These are phyloP conservation scores for Talaromyces proteolyticus DNA, from an alignment of 495 filamentous ascomycete species.

Conservation along the genomic window DNA sequence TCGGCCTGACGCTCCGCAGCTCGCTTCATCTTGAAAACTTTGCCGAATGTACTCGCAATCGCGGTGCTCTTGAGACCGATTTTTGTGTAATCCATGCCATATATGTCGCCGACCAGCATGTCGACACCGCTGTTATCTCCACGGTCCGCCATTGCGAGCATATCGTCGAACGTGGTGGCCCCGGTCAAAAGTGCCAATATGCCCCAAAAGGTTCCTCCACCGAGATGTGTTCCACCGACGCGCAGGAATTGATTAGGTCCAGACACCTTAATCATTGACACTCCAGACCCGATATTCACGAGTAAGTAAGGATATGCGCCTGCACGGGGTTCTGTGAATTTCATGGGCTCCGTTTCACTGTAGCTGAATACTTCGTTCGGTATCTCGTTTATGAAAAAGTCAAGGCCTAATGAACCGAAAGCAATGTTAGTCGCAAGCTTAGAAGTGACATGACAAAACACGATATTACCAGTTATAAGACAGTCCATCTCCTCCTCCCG, in stretches of 20 bases:
- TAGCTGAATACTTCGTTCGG: slow-evolving; percentile 96
- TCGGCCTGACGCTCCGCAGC: slow-evolving; percentile 71
- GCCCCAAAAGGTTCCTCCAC: slow-evolving; percentile 95
- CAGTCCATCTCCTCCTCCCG: slow-evolving; percentile 99
- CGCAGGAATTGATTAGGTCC: slow-evolving; percentile 79
- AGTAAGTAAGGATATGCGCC: slow-evolving; percentile 94
- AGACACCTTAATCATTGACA: slow-evolving; percentile 97
- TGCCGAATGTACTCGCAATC: slow-evolving; percentile 94
- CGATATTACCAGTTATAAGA: slow-evolving; percentile 75
- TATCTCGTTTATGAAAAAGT: slow-evolving; percentile 98
- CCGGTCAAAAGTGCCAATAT: slow-evolving; percentile 85
- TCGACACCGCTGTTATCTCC: slow-evolving; percentile 92
- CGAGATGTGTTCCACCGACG: slow-evolving; percentile 90
- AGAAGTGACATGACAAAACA: not conserved
- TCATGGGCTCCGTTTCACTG: slow-evolving; percentile 79
- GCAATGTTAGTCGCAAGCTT: no score
- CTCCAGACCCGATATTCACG: slow-evolving; percentile 98
- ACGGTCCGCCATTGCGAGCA: slow-evolving; percentile 87
- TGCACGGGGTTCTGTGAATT: slow-evolving; percentile 63
- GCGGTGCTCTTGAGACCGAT: slow-evolving; percentile 91
- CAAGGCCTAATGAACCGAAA: slow-evolving; percentile 63
- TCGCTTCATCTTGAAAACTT: slow-evolving; percentile 85
- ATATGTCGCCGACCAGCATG: slow-evolving; percentile 97
- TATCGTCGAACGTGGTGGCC: slow-evolving; percentile 87
- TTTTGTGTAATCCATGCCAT: slow-evolving; percentile 90